Percentiles rank a stretch among this genome's conserved stretches.
Evolutionary conservation across 1,284 basidiomycete genomes (phyloP).

Genomic region (Boletellus dicymbophilus): DNA sequence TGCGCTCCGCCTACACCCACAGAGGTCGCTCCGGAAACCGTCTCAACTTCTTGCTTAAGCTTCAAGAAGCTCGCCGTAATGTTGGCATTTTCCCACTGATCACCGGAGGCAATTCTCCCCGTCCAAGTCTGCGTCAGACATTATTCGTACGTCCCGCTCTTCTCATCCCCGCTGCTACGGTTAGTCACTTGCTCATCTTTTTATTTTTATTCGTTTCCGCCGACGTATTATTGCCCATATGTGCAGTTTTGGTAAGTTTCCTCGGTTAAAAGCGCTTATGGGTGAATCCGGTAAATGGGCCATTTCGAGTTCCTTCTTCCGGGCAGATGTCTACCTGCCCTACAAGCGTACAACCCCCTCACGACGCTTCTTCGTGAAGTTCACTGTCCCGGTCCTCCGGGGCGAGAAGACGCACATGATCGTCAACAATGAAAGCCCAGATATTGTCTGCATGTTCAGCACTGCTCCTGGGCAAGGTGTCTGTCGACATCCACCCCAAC

Average conservation of each 20-base stretch:
- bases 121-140: constrained; percentile 7
- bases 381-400: constrained; percentile 94
- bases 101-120: constrained; percentile 58
- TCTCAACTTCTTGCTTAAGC: constrained; percentile 75
- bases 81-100: constrained; percentile 66
- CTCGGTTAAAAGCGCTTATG: no score
- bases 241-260: no score
- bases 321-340: no score
- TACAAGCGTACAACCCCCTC: no score
- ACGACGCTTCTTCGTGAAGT: constrained; percentile 49
- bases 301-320: no score
- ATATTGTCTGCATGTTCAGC: constrained; percentile 95
- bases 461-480: constrained; percentile 68
- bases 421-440: constrained; percentile 94
- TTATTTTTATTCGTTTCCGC: no score
- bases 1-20: constrained; percentile 76
- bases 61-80: constrained; percentile 76
- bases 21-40: constrained; percentile 45
- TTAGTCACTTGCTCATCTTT: no score
- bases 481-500: constrained; percentile 80
- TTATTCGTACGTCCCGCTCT: no score
- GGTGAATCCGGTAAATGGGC: no score
- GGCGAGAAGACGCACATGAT: constrained; percentile 90
- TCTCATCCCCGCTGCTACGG: no score
- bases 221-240: no score